Evolutionary conservation across 495 filamentous ascomycete species (phyloP).

Genomic region (Penicillium coprophilum): DNA sequence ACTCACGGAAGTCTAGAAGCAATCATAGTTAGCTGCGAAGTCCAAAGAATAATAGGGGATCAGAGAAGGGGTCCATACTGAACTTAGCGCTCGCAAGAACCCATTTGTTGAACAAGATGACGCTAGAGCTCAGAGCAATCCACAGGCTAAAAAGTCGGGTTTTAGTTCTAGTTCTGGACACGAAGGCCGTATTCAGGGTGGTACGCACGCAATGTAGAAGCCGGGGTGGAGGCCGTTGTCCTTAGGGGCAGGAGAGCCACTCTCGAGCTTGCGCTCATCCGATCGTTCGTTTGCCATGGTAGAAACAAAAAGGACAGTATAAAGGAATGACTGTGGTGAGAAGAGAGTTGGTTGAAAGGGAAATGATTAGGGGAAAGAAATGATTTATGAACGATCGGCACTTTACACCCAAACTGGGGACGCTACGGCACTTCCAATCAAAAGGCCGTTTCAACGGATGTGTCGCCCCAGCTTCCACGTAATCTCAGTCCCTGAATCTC

Average conservation of each 20-base stretch:
- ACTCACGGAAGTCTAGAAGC: constrained; percentile 40
- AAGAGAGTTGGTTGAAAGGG: not conserved
- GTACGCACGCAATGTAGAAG: constrained; percentile 77
- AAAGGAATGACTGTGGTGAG: constrained; percentile 41
- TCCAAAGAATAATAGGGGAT: constrained; percentile 7
- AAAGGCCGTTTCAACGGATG: constrained; percentile 3
- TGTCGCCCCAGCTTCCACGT: constrained; percentile 10
- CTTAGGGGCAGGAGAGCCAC: constrained; percentile 23
- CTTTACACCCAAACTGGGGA: constrained; percentile 6
- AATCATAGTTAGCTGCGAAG: constrained; percentile 22
- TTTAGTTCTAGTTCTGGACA: constrained; percentile 5
- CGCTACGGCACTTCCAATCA: constrained; percentile 11
- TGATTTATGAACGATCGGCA: constrained; percentile 21
- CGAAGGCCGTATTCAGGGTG: not conserved
- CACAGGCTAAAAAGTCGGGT: constrained; percentile 58
- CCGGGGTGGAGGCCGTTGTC: constrained; percentile 63
- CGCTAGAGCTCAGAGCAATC: constrained; percentile 84
- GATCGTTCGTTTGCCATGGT: constrained; percentile 36
- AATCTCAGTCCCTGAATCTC: constrained; percentile 3
- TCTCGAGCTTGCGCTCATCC: constrained; percentile 39
- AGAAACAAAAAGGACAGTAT: constrained; percentile 16
- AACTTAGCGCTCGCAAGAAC: constrained; percentile 77
- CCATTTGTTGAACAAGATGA: constrained; percentile 98
- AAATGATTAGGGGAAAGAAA: constrained; percentile 22
- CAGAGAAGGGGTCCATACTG: constrained; percentile 53